phyloP scores from a whole-genome alignment of 305 asterid species.

The Ilex paraguariensis region DNA sequence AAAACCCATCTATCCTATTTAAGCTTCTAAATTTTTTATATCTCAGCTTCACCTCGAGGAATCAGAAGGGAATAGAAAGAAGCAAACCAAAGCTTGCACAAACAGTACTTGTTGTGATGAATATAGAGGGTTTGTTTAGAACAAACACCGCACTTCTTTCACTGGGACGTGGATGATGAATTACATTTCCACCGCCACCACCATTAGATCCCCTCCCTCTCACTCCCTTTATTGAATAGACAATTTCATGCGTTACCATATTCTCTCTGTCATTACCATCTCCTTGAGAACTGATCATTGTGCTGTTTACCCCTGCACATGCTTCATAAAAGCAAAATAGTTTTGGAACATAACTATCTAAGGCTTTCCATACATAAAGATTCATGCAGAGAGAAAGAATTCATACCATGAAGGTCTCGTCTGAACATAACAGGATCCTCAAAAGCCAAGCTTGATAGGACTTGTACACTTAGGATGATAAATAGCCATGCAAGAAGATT shows the following conservation, averaged over 20 bases:
- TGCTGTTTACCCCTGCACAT: background rate
- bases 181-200: conserved; percentile 49
- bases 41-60: background rate
- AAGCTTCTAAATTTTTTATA: background rate
- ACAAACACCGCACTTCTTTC: conserved; percentile 16
- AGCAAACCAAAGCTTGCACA: conserved; percentile 16
- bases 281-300: background rate
- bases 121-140: conserved; percentile 6
- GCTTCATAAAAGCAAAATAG: conserved; percentile 11
- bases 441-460: conserved; percentile 22
- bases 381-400: background rate
- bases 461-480: conserved; percentile 16
- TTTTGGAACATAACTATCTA: background rate
- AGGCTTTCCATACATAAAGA: background rate
- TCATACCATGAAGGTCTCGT: conserved; percentile 21
- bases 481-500: conserved; percentile 15
- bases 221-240: conserved; percentile 15
- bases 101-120: conserved; percentile 1
- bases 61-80: conserved; percentile 15
- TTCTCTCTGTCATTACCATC: conserved; percentile 12
- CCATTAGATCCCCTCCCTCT: conserved; percentile 44
- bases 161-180: conserved; percentile 23
- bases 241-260: conserved; percentile 11
- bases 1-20: background rate
- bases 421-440: conserved; percentile 9